phyloP scores from a whole-genome alignment of 345 rosid genomes.

The Nephelium lappaceum region DNA sequence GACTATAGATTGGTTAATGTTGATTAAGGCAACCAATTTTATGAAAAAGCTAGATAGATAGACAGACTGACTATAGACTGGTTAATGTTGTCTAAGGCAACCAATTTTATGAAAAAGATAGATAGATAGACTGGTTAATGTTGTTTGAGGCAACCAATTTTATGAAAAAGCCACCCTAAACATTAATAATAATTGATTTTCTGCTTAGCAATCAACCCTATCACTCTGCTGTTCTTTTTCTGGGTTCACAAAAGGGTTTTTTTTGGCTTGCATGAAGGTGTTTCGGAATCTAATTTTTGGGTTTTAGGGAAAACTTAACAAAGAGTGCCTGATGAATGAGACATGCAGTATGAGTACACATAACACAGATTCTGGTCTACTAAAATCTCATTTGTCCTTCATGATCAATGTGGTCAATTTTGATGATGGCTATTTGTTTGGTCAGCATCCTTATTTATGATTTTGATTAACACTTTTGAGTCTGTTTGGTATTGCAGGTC shows the following conservation, averaged over 20 bases:
- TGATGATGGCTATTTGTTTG: not conserved
- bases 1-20: too few relatives aligned
- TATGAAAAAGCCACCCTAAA: not conserved
- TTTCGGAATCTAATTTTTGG: not conserved
- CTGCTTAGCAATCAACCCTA: not conserved
- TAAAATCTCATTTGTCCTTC: not conserved
- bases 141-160: not conserved
- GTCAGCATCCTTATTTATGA: not conserved
- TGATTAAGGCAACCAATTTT: too few relatives aligned
- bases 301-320: too few relatives aligned
- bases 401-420: not conserved
- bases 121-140: not conserved
- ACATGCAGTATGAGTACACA: not conserved
- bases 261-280: not conserved
- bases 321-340: not conserved
- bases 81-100: too few relatives aligned
- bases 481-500: conserved; percentile 40
- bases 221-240: not conserved
- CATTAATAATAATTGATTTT: not conserved
- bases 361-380: not conserved
- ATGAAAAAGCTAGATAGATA: not conserved
- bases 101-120: too few relatives aligned
- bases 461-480: not conserved
- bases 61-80: too few relatives aligned
- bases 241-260: not conserved